A percentile compares a stretch with the other conserved stretches of the same genome.
These are phyloP conservation scores for Cyberlindnera xishuangbannaensis DNA, from an alignment of 805 yeast genomes.

Conservation along the genomic window DNA sequence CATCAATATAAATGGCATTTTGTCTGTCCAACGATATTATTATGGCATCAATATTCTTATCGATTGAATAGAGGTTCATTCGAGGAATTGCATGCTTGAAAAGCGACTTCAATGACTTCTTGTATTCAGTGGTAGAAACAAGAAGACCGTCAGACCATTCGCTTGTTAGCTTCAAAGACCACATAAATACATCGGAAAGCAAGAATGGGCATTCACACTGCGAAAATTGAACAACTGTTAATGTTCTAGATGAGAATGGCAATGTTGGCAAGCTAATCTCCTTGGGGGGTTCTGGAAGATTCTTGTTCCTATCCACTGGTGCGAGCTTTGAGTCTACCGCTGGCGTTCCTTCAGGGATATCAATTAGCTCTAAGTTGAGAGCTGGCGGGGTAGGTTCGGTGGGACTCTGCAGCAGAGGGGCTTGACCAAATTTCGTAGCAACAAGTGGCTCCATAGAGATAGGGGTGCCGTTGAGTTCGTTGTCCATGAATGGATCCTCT, in stretches of 20 bases:
- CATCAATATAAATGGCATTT: slow-evolving; percentile 38
- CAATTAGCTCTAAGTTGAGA: slow-evolving; percentile 9
- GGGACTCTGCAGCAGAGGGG: not conserved
- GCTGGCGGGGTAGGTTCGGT: not conserved
- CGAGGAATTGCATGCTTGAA: slow-evolving; percentile 46
- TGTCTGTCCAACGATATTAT: slow-evolving; percentile 36
- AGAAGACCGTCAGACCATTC: slow-evolving; percentile 48
- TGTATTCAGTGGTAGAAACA: slow-evolving; percentile 47
- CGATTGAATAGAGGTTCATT: slow-evolving; percentile 43
- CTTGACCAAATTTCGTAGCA: not conserved
- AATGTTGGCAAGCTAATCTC: slow-evolving; percentile 43
- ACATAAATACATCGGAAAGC: slow-evolving; percentile 42
- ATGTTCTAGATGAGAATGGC: slow-evolving; percentile 47
- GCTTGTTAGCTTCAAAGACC: slow-evolving; percentile 45
- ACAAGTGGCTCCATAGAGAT: slow-evolving; percentile 1
- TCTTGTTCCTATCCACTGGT: too few species aligned
- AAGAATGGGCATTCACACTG: slow-evolving; percentile 42
- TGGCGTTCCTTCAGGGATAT: slow-evolving; percentile 8
- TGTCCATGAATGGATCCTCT: not conserved
- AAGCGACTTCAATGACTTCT: slow-evolving; percentile 45
- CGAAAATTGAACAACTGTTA: slow-evolving; percentile 43
- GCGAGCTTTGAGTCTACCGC: not conserved
- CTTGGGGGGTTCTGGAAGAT: slow-evolving; percentile 37
- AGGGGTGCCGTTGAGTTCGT: not conserved
- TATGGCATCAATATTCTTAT: slow-evolving; percentile 45